Percentiles rank a stretch among this genome's conserved stretches.
phyloP scores from a whole-genome alignment of 768 basidiomycete genomes.

The Pilatotrama ljubarskyi region DNA sequence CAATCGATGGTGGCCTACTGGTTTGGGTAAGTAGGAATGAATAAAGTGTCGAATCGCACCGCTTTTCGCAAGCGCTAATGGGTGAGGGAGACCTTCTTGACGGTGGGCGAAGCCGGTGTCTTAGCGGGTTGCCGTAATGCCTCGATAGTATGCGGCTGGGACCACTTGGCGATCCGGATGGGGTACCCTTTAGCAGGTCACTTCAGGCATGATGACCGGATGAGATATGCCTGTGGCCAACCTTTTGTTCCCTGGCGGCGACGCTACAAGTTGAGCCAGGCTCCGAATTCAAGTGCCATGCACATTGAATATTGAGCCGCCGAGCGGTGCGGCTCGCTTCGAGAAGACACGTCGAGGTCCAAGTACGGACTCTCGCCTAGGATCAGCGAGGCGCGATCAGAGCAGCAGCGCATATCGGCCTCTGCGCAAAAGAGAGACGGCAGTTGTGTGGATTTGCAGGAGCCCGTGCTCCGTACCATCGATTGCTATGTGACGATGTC shows the following conservation, averaged over 20 bases:
- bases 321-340: too few species aligned
- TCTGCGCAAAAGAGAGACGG: background rate
- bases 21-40: background rate
- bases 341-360: too few species aligned
- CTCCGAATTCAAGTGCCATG: too few species aligned
- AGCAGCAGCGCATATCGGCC: background rate
- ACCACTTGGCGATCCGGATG: too few species aligned
- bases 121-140: slow-evolving; percentile 11
- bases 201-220: too few species aligned
- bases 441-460: slow-evolving; percentile 1
- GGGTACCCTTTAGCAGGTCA: background rate
- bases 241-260: too few species aligned
- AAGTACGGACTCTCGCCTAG: too few species aligned
- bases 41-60: background rate
- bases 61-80: background rate
- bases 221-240: too few species aligned
- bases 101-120: background rate
- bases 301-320: too few species aligned
- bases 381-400: background rate
- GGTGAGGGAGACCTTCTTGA: background rate
- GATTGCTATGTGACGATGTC: too few species aligned
- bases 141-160: background rate
- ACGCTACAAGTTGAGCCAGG: too few species aligned
- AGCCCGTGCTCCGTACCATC: background rate
- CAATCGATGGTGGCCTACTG: background rate